Evolutionary conservation across 345 rosid genomes (phyloP).

Genomic region (sweet orange (Citrus sinensis)): DNA sequence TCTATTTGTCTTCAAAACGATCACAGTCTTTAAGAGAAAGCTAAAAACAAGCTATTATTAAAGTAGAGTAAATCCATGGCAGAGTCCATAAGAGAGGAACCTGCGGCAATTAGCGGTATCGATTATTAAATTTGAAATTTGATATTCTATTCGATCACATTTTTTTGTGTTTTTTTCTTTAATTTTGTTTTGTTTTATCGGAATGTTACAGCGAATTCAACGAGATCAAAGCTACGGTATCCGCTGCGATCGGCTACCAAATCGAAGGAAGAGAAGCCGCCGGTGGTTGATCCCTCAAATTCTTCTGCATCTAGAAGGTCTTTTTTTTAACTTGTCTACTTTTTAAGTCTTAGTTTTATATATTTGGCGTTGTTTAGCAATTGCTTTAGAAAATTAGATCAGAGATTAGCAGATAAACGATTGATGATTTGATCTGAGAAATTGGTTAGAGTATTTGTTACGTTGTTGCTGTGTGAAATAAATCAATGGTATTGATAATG

Average conservation of each 20-base stretch:
- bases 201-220: constrained; percentile 29
- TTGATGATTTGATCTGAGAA: background rate
- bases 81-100: constrained; percentile 41
- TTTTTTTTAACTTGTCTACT: background rate
- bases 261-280: constrained; percentile 56
- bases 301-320: constrained; percentile 50
- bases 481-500: too few species aligned
- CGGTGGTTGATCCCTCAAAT: constrained; percentile 33
- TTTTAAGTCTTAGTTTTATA: background rate
- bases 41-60: background rate
- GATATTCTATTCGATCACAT: background rate
- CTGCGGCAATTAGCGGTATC: constrained; percentile 44
- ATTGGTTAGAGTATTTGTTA: background rate
- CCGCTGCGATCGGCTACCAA: constrained; percentile 78
- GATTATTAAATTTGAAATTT: background rate
- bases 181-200: too few species aligned
- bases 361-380: background rate
- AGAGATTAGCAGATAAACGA: background rate
- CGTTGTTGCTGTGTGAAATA: too few species aligned
- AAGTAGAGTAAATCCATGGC: constrained; percentile 28
- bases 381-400: background rate
- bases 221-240: constrained; percentile 65
- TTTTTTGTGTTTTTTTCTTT: background rate
- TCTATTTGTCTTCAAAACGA: background rate
- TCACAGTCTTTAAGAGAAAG: background rate